Conservation (phyloP, 345 rosid species). For the Clausena lansium region DNA sequence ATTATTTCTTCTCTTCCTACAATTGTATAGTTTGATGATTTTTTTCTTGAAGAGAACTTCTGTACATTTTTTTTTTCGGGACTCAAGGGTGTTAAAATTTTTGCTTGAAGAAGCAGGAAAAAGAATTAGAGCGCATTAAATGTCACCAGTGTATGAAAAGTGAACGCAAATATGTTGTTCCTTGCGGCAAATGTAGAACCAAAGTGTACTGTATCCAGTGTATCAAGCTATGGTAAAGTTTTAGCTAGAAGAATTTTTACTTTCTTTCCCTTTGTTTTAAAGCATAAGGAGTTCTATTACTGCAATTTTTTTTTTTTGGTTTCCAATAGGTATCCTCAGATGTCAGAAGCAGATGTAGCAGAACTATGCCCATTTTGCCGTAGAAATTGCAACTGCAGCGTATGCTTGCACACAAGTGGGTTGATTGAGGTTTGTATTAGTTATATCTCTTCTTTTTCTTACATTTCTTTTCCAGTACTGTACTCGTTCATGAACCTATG, state of each 20-base stretch:
- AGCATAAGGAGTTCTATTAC: neutral
- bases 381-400: slow-evolving; percentile 75
- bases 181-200: slow-evolving; percentile 46
- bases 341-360: slow-evolving; percentile 51
- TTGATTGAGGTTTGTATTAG: slow-evolving; percentile 51
- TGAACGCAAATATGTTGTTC: slow-evolving; percentile 47
- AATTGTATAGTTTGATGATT: neutral
- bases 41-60: neutral
- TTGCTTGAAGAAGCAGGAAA: slow-evolving; percentile 35
- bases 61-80: neutral
- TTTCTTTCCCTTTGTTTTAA: neutral
- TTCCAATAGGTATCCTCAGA: slow-evolving; percentile 64
- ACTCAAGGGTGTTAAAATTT: slow-evolving; percentile 7
- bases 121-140: slow-evolving; percentile 15
- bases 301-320: neutral
- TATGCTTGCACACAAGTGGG: slow-evolving; percentile 65
- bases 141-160: slow-evolving; percentile 83
- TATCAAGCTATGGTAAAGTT: slow-evolving; percentile 59
- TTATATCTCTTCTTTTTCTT: neutral
- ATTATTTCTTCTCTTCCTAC: neutral
- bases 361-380: slow-evolving; percentile 72
- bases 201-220: slow-evolving; percentile 56
- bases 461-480: neutral
- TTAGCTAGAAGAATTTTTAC: neutral
- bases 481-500: neutral